These are phyloP conservation scores for Cyberlindnera sargentensis DNA, from an alignment of 805 yeast genomes.

Conservation along the genomic window DNA sequence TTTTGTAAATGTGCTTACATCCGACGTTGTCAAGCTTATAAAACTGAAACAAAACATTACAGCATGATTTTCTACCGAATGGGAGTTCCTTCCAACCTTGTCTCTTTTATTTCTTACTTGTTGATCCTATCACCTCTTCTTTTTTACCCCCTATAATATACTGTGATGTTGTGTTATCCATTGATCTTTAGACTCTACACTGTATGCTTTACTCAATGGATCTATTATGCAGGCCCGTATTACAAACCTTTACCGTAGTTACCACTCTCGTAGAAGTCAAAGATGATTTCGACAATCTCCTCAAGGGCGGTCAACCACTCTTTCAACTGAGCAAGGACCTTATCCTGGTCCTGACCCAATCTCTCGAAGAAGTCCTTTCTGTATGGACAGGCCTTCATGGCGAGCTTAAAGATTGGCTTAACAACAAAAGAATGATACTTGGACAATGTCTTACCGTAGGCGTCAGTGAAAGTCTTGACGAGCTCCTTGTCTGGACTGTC, in stretches of 20 bases:
- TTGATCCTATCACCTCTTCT: neutral
- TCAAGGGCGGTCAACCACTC: conserved; percentile 77
- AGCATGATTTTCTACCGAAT: no score
- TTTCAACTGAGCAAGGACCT: conserved; percentile 56
- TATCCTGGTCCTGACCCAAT: conserved; percentile 68
- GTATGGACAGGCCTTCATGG: conserved; percentile 94
- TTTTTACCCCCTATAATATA: neutral
- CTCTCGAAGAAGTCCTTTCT: conserved; percentile 78
- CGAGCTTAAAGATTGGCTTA: conserved; percentile 83
- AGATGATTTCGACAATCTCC: conserved; percentile 60
- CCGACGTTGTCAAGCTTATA: neutral
- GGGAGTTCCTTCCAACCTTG: no score
- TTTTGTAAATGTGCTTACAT: conserved; percentile 31
- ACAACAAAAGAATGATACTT: conserved; percentile 77
- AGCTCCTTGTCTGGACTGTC: conserved; percentile 57
- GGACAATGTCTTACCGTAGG: conserved; percentile 75
- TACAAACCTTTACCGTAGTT: conserved; percentile 84
- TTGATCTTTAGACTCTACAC: neutral
- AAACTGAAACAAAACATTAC: neutral
- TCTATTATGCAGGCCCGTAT: no score
- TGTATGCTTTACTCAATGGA: no score
- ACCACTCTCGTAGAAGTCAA: conserved; percentile 70
- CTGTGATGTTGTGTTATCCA: neutral
- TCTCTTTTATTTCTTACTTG: no score
- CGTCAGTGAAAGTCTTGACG: conserved; percentile 70